These are phyloP conservation scores for Pseudogymnoascus sp. DNA, from an alignment of 2,329 filamentous ascomycete genomes.

Conservation along the genomic window DNA sequence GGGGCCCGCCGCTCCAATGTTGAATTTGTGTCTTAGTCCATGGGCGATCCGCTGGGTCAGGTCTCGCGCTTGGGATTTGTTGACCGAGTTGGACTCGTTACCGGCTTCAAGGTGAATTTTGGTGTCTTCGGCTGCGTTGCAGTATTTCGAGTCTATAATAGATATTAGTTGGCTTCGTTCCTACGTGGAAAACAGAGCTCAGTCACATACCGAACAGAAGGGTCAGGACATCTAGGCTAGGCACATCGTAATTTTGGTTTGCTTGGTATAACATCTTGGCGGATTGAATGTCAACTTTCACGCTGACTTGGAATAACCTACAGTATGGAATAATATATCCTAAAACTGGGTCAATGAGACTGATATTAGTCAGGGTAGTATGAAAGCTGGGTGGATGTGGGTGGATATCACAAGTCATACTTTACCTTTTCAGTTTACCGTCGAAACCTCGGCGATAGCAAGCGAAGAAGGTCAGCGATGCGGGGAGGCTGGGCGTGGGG, in stretches of 20 bases:
- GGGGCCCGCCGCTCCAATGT: conserved; percentile 41
- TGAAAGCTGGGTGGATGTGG: not conserved
- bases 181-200: not conserved
- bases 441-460: too few species aligned
- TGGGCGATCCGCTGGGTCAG: conserved; percentile 47
- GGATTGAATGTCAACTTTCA: not conserved
- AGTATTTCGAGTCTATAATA: conserved; percentile 30
- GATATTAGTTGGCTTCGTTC: not conserved
- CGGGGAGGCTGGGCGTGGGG: not conserved
- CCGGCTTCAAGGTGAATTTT: conserved; percentile 50
- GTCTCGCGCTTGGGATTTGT: conserved; percentile 40
- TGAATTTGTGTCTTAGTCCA: conserved; percentile 44
- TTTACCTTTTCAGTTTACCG: not conserved
- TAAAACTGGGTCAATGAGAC: not conserved
- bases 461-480: not conserved
- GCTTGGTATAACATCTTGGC: conserved; percentile 14
- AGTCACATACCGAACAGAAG: conserved; percentile 14
- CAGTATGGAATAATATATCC: not conserved
- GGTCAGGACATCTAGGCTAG: conserved; percentile 14
- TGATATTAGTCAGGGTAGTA: not conserved
- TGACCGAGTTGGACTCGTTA: conserved; percentile 45
- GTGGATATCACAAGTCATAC: not conserved
- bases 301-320: not conserved
- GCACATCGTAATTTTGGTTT: conserved; percentile 12
- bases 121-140: conserved; percentile 37